Conservation (phyloP, 1,139 yeast species). For the Pichia sp. region DNA sequence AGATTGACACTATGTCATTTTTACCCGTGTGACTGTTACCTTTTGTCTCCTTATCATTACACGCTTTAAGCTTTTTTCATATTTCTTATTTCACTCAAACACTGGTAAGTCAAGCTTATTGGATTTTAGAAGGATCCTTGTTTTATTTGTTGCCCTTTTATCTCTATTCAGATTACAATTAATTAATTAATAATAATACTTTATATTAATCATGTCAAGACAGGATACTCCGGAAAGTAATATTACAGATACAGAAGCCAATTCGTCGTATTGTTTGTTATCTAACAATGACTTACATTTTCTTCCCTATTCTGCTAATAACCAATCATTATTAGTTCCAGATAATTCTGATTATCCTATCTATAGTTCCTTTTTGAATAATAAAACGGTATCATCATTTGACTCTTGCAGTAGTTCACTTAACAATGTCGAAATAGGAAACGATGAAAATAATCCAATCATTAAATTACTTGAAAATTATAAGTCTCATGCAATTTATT, state of each 20-base stretch:
- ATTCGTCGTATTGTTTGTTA: slow-evolving; percentile 25
- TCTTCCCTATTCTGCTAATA: slow-evolving; percentile 19
- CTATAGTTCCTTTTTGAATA: slow-evolving; percentile 15
- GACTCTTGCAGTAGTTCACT: slow-evolving; percentile 1
- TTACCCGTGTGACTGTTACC: too few species aligned
- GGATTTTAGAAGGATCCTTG: too few species aligned
- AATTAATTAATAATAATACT: too few species aligned
- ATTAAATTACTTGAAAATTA: slow-evolving; percentile 21
- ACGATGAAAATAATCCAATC: slow-evolving; percentile 9
- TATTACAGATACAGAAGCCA: slow-evolving; percentile 9
- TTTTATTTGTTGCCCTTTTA: too few species aligned
- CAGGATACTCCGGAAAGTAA: not conserved
- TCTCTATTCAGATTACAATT: too few species aligned
- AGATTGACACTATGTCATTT: too few species aligned
- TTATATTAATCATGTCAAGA: not conserved
- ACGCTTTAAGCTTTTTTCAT: too few species aligned
- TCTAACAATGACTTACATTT: slow-evolving; percentile 28
- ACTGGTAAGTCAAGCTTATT: too few species aligned
- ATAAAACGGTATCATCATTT: slow-evolving; percentile 19
- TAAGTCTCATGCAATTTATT: slow-evolving; percentile 29
- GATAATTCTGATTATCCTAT: slow-evolving; percentile 6
- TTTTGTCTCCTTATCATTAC: too few species aligned
- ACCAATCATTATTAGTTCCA: not conserved
- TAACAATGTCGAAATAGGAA: not conserved
- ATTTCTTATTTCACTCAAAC: too few species aligned